Percentiles rank a stretch among this genome's conserved stretches.
Evolutionary conservation across 768 basidiomycete species (phyloP).

Genomic region (Trametes coccinea): DNA sequence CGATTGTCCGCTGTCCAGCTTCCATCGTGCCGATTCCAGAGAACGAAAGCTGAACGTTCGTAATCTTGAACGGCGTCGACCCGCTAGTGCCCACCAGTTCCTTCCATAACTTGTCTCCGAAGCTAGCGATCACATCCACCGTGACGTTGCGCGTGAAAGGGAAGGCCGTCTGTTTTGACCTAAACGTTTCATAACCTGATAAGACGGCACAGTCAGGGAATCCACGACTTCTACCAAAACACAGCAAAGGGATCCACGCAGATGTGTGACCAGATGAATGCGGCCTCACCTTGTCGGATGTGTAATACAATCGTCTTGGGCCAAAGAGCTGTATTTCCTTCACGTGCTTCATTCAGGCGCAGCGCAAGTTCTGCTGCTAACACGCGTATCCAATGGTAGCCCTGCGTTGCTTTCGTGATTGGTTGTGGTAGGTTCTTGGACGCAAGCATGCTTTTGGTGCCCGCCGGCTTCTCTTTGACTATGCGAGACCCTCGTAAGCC

Average conservation of each 20-base stretch:
- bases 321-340: slow-evolving; percentile 75
- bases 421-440: slow-evolving; percentile 91
- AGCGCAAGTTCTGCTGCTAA: slow-evolving; percentile 88
- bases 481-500: background rate
- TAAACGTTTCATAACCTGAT: slow-evolving; percentile 61
- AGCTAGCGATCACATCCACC: slow-evolving; percentile 72
- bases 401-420: slow-evolving; percentile 72
- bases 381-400: slow-evolving; percentile 88
- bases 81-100: slow-evolving; percentile 67
- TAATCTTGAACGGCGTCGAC: slow-evolving; percentile 57
- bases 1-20: slow-evolving; percentile 81
- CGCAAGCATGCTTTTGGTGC: slow-evolving; percentile 92
- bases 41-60: slow-evolving; percentile 71
- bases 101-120: slow-evolving; percentile 83
- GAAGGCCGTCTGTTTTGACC: slow-evolving; percentile 86
- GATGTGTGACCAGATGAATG: background rate
- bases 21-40: slow-evolving; percentile 76
- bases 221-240: too few relatives aligned
- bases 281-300: slow-evolving; percentile 64
- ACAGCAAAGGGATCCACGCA: too few relatives aligned
- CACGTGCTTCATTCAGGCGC: slow-evolving; percentile 79
- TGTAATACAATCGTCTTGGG: slow-evolving; percentile 88
- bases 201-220: background rate
- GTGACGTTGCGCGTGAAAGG: slow-evolving; percentile 76
- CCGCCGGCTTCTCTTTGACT: slow-evolving; percentile 84